Evolutionary conservation across 805 yeast genomes (phyloP), one percentile per base, ranked within the genome.

Genomic region (Jamesozyma jinghongensis): DNA sequence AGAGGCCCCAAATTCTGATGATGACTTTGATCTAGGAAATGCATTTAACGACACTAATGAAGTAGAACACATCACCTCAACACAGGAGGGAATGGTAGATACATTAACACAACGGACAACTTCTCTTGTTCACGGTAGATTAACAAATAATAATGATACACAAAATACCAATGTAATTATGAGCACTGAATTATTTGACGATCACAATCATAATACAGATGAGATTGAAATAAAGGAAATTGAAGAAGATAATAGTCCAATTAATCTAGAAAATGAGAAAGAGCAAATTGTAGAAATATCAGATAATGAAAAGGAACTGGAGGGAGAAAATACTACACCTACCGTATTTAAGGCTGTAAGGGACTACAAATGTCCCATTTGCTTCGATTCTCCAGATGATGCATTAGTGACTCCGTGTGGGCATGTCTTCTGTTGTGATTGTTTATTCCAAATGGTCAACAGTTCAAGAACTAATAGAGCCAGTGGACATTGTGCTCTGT

Each of bases 321-420:
- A 39, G 2, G 50, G 43, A 6, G 17, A 18, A 51, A 46, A 34
- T 40, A 42, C 36, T 40, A 46, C 22, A 48, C 57, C 19, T 43
- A 42, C 29, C 3, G 45, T 52, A 40, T 41, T 47, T 47, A 63
- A 60, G 34, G 52, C 63, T 2, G 52, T 66, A 20, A 57, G 57
- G 27, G 64, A 64, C 13, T 66, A 66, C 22, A 57, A 55, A 26
- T 75, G 82, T 51, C 77, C 79, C 0, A 70, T 77, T 17, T 77
- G 82, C 40, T 69, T 76, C 52, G 81, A 75, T 7, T 65, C 70
- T 4, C 75, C 78, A 3, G 68, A 62, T 13, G 49, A 61, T 5
- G 70, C 79, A 2, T 65, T 68, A 25, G 70, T 70, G 14, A 64
- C 75, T 3, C 71, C 73, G 0, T 77, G 82, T 57, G 82, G 82